Evolutionary conservation across 495 filamentous ascomycete genomes (phyloP).

Genomic region (Penicillium dipodomyicola): DNA sequence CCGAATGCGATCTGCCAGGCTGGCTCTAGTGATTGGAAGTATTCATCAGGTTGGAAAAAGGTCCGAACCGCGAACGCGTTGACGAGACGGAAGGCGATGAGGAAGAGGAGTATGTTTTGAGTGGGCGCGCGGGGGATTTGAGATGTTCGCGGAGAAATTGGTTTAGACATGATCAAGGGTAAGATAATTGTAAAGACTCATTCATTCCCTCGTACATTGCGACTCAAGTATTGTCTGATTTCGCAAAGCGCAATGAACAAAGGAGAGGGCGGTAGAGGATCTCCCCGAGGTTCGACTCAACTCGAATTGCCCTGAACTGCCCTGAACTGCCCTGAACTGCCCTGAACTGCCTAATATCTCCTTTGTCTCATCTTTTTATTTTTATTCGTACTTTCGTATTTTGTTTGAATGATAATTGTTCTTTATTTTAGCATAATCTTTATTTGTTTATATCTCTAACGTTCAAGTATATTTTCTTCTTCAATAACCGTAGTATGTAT

Average conservation of each 20-base stretch:
- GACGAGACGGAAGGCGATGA: constrained; percentile 74
- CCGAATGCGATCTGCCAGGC: constrained; percentile 92
- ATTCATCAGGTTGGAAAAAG: constrained; percentile 99
- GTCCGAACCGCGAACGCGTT: constrained; percentile 83
- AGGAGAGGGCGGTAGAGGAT: not conserved
- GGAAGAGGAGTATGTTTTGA: constrained; percentile 53
- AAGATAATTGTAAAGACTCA: not conserved
- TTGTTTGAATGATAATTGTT: not conserved
- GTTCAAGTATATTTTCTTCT: not conserved
- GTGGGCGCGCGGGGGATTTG: constrained; percentile 22
- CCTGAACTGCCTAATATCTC: not conserved
- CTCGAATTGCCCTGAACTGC: not conserved
- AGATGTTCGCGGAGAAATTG: constrained; percentile 17
- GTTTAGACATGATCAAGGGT: constrained; percentile 15
- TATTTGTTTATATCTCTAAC: not conserved
- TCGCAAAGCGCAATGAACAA: not conserved
- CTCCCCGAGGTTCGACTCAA: not conserved
- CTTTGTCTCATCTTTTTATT: not conserved
- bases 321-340: not conserved
- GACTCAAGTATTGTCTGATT: not conserved
- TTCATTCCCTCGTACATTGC: constrained; percentile 5
- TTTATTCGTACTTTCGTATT: not conserved
- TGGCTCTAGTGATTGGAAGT: constrained; percentile 93
- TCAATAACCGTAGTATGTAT: constrained; percentile 9
- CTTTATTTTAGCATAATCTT: not conserved